Evolutionary conservation across 306 rosid species (phyloP).

Genomic region (Cucumis cinereus): DNA sequence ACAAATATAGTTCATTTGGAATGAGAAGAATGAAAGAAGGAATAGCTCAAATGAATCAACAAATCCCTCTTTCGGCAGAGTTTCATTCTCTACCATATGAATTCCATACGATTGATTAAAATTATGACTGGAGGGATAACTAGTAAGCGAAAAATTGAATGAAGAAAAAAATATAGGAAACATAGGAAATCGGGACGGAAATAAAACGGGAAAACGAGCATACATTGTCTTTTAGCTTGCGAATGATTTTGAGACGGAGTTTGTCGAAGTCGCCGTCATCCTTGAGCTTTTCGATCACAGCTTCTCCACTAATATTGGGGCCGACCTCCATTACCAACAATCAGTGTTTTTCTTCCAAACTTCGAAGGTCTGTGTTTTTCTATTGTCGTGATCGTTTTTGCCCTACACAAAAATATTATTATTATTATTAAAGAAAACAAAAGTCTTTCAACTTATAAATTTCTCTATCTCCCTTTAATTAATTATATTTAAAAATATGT

Average conservation of each 20-base stretch:
- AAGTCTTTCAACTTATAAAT: too few species aligned
- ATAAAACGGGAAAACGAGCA: not conserved
- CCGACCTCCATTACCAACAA: not conserved
- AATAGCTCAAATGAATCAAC: not conserved
- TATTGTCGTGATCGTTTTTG: not conserved
- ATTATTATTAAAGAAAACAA: too few species aligned
- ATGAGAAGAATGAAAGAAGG: not conserved
- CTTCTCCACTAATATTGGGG: conserved; percentile 39
- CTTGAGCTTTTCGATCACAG: conserved; percentile 65
- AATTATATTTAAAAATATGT: too few species aligned
- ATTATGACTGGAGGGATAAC: not conserved
- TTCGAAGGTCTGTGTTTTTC: not conserved
- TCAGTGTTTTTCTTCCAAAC: conserved; percentile 33
- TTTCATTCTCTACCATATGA: not conserved
- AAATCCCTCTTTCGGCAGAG: not conserved
- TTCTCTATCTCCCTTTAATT: too few species aligned
- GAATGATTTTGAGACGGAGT: conserved; percentile 77
- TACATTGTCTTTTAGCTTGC: conserved; percentile 71
- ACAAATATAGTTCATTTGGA: not conserved
- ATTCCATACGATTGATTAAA: not conserved
- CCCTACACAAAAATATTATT: not conserved
- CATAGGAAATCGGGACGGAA: not conserved
- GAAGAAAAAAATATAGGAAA: not conserved
- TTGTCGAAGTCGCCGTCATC: conserved; percentile 92
- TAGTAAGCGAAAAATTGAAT: not conserved